These are phyloP conservation scores for Hanseniaspora sp. DNA, from an alignment of 1,139 yeast species.

Conservation along the genomic window DNA sequence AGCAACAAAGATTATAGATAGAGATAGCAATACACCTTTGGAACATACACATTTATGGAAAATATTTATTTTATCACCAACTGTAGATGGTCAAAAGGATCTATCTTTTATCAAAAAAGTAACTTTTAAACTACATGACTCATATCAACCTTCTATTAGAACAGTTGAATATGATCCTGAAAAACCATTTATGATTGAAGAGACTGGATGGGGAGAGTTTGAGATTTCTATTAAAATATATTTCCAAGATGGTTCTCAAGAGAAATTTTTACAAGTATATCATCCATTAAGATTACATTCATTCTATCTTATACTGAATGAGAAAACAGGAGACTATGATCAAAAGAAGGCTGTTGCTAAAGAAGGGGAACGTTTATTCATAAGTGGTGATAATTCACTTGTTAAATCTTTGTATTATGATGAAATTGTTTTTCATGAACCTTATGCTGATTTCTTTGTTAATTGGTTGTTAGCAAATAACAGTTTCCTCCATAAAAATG, in stretches of 20 bases:
- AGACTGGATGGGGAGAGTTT: constrained; percentile 99
- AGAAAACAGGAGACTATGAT: constrained; percentile 20
- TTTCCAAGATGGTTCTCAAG: constrained; percentile 76
- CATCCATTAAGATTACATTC: constrained; percentile 91
- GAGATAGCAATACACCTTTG: constrained; percentile 41
- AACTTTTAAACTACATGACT: constrained; percentile 87
- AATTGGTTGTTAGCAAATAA: constrained; percentile 12
- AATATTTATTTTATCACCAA: constrained; percentile 75
- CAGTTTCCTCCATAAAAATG: constrained; percentile 3
- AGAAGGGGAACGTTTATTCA: constrained; percentile 20
- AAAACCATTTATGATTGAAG: constrained; percentile 80
- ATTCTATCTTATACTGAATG: constrained; percentile 40
- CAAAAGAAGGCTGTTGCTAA: constrained; percentile 19
- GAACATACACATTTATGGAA: constrained; percentile 98
- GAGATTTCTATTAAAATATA: constrained; percentile 81
- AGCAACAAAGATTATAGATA: constrained; percentile 60
- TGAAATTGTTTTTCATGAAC: constrained; percentile 90
- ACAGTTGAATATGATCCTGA: constrained; percentile 47
- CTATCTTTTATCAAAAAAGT: constrained; percentile 78
- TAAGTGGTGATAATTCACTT: constrained; percentile 26
- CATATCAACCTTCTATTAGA: constrained; percentile 76
- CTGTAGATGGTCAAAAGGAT: constrained; percentile 48
- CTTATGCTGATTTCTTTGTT: constrained; percentile 75
- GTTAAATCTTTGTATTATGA: constrained; percentile 72
- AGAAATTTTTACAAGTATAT: constrained; percentile 73